Evolutionary conservation across 2,329 filamentous ascomycete genomes (phyloP).

Genomic region (Pyrenophora tritici-repentis): DNA sequence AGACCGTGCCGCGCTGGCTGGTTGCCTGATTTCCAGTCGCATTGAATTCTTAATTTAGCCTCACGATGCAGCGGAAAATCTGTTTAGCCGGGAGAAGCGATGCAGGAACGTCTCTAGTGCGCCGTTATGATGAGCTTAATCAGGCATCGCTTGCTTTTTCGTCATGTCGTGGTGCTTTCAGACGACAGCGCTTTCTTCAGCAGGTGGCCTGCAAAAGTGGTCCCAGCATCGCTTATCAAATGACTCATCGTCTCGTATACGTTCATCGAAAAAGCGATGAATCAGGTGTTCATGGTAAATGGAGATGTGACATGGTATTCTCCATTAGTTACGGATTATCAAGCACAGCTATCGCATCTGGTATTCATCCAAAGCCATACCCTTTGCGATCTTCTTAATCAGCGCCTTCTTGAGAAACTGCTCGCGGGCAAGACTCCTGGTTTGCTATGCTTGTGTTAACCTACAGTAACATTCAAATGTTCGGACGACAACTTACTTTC

Average conservation of each 20-base stretch:
- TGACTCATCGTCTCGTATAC: not conserved
- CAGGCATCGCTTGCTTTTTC: constrained; percentile 1
- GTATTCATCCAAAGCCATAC: constrained; percentile 68
- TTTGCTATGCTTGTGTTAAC: constrained; percentile 52
- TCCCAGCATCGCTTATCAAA: not conserved
- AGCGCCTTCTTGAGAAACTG: constrained; percentile 85
- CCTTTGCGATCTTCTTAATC: constrained; percentile 74
- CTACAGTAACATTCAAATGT: not conserved
- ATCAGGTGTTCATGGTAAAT: no score
- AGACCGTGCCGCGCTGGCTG: not conserved
- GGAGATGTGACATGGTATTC: no score
- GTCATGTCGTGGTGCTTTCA: not conserved
- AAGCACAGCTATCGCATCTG: constrained; percentile 28
- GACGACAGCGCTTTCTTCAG: no score
- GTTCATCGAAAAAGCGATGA: no score
- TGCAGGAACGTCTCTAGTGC: constrained; percentile 1
- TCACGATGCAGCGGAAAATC: not conserved
- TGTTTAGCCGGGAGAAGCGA: not conserved
- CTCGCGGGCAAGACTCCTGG: constrained; percentile 73
- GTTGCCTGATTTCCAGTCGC: constrained; percentile 10
- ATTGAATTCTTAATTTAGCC: constrained; percentile 11
- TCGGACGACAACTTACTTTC: constrained; percentile 57
- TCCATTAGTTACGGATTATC: not conserved
- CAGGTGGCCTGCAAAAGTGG: not conserved
- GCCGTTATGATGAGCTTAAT: constrained; percentile 3